Evolutionary conservation across 306 rosid species (phyloP).

Genomic region (Gillenia trifoliata): DNA sequence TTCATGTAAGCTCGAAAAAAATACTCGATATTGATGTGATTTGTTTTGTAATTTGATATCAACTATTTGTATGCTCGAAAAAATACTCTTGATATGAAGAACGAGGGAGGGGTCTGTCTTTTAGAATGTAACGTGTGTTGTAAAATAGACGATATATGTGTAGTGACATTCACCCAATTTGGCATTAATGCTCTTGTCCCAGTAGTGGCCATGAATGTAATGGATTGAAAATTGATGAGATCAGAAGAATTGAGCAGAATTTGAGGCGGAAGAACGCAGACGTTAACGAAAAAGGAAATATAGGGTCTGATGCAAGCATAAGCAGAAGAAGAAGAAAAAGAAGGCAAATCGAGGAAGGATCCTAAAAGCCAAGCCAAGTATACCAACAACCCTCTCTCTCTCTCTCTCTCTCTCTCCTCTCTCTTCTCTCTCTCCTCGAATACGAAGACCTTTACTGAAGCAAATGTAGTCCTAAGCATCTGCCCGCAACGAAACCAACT

Average conservation of each 20-base stretch:
- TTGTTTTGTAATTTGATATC: too few species aligned
- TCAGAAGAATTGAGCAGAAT: not conserved
- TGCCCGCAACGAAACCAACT: too few species aligned
- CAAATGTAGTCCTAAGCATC: too few species aligned
- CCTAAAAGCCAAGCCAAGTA: constrained; percentile 2
- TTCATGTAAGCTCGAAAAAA: too few species aligned
- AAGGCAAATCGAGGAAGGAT: constrained; percentile 17
- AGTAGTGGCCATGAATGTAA: constrained; percentile 46
- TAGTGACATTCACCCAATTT: too few species aligned
- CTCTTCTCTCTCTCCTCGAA: not conserved
- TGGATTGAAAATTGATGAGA: constrained; percentile 3
- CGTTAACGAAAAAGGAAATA: constrained; percentile 14
- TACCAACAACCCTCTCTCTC: constrained; percentile 5
- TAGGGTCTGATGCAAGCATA: constrained; percentile 7
- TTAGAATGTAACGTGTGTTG: too few species aligned
- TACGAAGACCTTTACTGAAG: not conserved
- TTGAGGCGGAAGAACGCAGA: not conserved
- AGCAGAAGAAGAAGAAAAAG: constrained; percentile 1
- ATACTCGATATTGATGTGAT: too few species aligned
- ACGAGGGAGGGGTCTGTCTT: too few species aligned
- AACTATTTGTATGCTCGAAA: too few species aligned
- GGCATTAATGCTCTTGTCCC: constrained; percentile 59
- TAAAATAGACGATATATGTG: too few species aligned
- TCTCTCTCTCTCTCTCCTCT: too few species aligned
- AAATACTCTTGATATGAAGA: too few species aligned